Conservation (phyloP, 257 asterid genomes). For the Scutellaria barbata region DNA sequence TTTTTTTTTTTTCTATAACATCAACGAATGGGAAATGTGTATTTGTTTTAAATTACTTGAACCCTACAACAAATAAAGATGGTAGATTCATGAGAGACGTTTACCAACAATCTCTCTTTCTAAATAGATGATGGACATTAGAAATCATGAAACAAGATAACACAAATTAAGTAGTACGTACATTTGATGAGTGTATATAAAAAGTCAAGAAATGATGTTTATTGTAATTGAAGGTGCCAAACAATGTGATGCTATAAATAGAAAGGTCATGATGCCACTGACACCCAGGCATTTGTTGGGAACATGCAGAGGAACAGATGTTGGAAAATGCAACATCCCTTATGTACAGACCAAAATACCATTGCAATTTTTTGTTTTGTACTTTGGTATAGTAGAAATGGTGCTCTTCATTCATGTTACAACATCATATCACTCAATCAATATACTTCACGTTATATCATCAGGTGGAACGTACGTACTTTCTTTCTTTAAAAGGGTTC, state of each 20-base stretch:
- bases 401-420: slow-evolving; percentile 24
- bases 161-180: no score
- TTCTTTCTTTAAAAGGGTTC: no score
- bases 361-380: neutral
- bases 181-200: neutral
- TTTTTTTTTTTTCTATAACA: no score
- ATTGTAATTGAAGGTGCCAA: slow-evolving; percentile 27
- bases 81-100: no score
- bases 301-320: slow-evolving; percentile 62
- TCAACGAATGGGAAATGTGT: no score
- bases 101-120: no score
- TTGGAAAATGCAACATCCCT: slow-evolving; percentile 51
- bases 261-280: slow-evolving; percentile 58
- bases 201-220: slow-evolving; percentile 22
- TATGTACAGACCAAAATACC: slow-evolving; percentile 38
- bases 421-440: slow-evolving; percentile 7
- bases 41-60: no score
- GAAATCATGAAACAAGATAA: no score
- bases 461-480: neutral
- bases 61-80: no score
- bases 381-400: slow-evolving; percentile 21
- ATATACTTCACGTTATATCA: neutral
- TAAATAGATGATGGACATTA: no score
- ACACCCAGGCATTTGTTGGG: slow-evolving; percentile 63
- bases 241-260: slow-evolving; percentile 31